Percentiles rank a stretch among this genome's conserved stretches.
Conservation (phyloP, 331 rosid species). For the Ulmus americana region DNA sequence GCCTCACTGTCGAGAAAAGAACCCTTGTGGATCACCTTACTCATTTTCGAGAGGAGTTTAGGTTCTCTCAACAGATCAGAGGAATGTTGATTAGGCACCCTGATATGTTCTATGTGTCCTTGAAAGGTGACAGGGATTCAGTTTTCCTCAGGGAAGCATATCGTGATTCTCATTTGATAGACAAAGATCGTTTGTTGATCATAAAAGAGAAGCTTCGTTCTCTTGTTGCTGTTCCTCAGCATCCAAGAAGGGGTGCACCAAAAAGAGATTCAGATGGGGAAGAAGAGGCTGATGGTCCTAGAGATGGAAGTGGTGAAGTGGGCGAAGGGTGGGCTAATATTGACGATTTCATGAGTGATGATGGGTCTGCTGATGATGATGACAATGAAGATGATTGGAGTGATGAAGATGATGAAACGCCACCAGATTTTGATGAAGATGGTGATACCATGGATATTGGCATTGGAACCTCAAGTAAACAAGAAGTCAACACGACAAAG, state of each 20-base stretch:
- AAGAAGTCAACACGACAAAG: conserved; percentile 20
- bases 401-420: conserved; percentile 62
- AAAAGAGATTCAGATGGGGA: conserved; percentile 27
- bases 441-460: conserved; percentile 33
- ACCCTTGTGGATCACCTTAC: conserved; percentile 78
- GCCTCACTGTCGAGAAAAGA: conserved; percentile 78
- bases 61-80: conserved; percentile 81
- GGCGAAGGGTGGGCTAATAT: conserved; percentile 54
- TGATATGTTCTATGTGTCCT: conserved; percentile 73
- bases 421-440: conserved; percentile 61
- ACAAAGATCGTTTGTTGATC: conserved; percentile 63
- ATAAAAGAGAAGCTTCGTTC: conserved; percentile 72
- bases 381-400: conserved; percentile 48
- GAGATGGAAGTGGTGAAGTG: conserved; percentile 39
- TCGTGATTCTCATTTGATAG: conserved; percentile 62
- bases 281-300: conserved; percentile 31
- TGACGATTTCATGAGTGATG: conserved; percentile 43
- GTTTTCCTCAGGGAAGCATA: conserved; percentile 83
- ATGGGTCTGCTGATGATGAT: conserved; percentile 27
- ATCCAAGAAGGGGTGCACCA: conserved; percentile 38
- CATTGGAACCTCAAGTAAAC: conserved; percentile 28
- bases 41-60: conserved; percentile 85
- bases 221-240: conserved; percentile 64
- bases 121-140: conserved; percentile 84
- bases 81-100: conserved; percentile 91